Evolutionary conservation across 208 protist species (phyloP).

Genomic region (Herpetomonas tarakana): DNA sequence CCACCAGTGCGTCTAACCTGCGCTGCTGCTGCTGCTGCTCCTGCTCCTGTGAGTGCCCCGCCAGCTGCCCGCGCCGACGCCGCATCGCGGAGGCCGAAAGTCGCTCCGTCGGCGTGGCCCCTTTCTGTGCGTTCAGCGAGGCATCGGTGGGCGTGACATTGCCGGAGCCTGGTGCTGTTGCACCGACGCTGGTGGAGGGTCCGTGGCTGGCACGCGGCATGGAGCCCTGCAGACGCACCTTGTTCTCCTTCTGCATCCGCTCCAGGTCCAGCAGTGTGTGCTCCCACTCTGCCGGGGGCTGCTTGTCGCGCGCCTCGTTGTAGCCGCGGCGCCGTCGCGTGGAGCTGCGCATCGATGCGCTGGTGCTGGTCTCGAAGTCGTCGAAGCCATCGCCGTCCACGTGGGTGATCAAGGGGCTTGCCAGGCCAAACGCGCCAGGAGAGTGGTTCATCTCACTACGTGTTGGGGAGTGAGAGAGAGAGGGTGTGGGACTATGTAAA

Average conservation of each 20-base stretch:
- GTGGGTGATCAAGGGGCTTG: background rate
- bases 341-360: constrained; percentile 24
- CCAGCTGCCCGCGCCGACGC: background rate
- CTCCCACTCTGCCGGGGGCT: constrained; percentile 31
- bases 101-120: no score
- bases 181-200: constrained; percentile 1
- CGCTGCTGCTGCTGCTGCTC: background rate
- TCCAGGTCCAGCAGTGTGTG: constrained; percentile 45
- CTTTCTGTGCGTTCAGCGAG: background rate
- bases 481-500: no score
- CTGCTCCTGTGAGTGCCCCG: background rate
- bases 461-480: background rate
- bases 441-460: background rate
- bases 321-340: constrained; percentile 24
- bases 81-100: background rate
- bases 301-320: constrained; percentile 2
- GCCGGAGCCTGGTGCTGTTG: background rate
- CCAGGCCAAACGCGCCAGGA: background rate
- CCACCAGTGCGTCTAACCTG: background rate
- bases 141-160: background rate
- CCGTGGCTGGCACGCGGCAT: constrained; percentile 8
- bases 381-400: background rate
- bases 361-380: constrained; percentile 20
- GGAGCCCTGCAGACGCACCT: constrained; percentile 39
- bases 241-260: constrained; percentile 74